phyloP scores from a whole-genome alignment of 1,139 yeast genomes.

The Debaryomyces psychrophilus region DNA sequence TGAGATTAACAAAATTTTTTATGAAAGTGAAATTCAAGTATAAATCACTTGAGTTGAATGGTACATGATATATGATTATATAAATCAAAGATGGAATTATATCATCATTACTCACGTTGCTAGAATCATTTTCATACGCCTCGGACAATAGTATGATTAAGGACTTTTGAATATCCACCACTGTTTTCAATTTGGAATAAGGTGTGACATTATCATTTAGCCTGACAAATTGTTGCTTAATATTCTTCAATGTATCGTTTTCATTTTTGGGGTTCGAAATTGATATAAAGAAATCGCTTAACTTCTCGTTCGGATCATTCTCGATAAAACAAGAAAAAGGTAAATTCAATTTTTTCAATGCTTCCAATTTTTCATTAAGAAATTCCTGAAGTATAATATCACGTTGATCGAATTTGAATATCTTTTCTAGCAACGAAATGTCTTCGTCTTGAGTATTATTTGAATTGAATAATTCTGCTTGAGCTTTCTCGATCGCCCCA shows the following conservation, averaged over 20 bases:
- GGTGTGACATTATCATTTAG: conserved; percentile 34
- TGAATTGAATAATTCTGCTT: conserved; percentile 33
- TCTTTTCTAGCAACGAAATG: conserved; percentile 39
- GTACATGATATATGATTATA: conserved; percentile 31
- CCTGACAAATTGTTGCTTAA: conserved; percentile 18
- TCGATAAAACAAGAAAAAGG: conserved; percentile 38
- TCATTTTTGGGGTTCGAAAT: conserved; percentile 16
- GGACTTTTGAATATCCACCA: conserved; percentile 38
- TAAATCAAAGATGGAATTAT: conserved; percentile 45
- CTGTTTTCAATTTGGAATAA: conserved; percentile 31
- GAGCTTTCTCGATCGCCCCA: conserved; percentile 41
- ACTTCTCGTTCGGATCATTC: conserved; percentile 19
- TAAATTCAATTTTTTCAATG: conserved; percentile 29
- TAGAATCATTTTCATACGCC: conserved; percentile 21
- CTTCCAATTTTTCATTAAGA: conserved; percentile 37
- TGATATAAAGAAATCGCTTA: conserved; percentile 23
- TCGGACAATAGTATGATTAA: conserved; percentile 29
- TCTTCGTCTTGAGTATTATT: conserved; percentile 31
- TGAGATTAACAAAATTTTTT: conserved; percentile 37
- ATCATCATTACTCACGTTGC: conserved; percentile 41
- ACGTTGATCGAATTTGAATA: conserved; percentile 43
- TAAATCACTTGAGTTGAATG: conserved; percentile 28
- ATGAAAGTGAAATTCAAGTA: conserved; percentile 43
- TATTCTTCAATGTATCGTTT: conserved; percentile 15
- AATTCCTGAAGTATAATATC: conserved; percentile 43